phyloP scores from a whole-genome alignment of 345 rosid species.

The Lumnitzera racemosa region DNA sequence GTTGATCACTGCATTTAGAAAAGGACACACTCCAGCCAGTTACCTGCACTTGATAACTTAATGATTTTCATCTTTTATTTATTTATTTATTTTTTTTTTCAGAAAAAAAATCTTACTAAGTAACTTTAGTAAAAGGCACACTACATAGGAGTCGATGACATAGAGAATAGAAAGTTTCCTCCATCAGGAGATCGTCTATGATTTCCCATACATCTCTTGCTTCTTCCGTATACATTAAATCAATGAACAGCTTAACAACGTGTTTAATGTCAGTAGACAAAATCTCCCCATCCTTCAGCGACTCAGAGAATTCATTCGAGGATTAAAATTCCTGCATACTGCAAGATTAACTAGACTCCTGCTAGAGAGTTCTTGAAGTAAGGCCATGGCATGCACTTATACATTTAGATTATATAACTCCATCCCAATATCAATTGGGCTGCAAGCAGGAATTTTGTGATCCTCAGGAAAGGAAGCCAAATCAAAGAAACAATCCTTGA shows the following conservation, averaged over 20 bases:
- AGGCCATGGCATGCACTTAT: constrained; percentile 18
- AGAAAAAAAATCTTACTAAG: constrained; percentile 29
- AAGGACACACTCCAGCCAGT: constrained; percentile 55
- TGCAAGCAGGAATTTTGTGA: constrained; percentile 35
- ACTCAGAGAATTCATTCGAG: constrained; percentile 68
- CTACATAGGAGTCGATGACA: constrained; percentile 63
- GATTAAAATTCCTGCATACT: constrained; percentile 32
- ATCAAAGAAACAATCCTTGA: constrained; percentile 48
- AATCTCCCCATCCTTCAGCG: constrained; percentile 76
- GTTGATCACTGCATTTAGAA: constrained; percentile 53
- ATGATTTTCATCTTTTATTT: constrained; percentile 15
- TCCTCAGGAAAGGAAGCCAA: constrained; percentile 56
- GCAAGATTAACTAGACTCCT: constrained; percentile 31
- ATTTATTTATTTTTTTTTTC: no score
- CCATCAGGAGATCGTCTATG: constrained; percentile 55
- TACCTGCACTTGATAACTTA: constrained; percentile 31
- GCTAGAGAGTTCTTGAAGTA: constrained; percentile 34
- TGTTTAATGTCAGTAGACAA: constrained; percentile 50
- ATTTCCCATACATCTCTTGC: constrained; percentile 60
- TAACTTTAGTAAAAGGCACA: constrained; percentile 42
- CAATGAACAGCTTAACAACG: constrained; percentile 51
- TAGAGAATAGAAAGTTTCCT: constrained; percentile 55
- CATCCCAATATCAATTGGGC: constrained; percentile 46
- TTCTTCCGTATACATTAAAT: constrained; percentile 67
- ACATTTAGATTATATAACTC: constrained; percentile 26